Percentiles rank a stretch among this genome's conserved stretches.
Evolutionary conservation across 202 grass and related monocot species (phyloP).

Genomic region (Thinopyrum obtusiflorum): DNA sequence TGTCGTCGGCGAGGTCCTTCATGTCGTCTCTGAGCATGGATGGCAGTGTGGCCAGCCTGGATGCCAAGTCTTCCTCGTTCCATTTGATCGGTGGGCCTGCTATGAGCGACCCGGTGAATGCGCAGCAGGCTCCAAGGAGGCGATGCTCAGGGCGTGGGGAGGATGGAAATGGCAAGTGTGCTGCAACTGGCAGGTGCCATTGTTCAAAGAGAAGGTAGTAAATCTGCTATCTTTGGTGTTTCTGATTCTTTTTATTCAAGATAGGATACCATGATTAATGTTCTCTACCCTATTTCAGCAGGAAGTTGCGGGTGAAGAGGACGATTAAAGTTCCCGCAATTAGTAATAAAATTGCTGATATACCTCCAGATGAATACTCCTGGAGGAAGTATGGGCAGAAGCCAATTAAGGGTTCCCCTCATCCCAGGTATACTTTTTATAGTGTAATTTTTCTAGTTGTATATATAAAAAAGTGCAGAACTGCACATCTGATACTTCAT

Average conservation of each 20-base stretch:
- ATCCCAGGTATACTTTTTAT: slow-evolving; percentile 67
- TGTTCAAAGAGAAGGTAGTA: slow-evolving; percentile 98
- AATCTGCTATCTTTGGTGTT: neutral
- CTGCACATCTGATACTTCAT: neutral
- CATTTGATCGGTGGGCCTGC: slow-evolving; percentile 66
- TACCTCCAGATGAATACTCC: slow-evolving; percentile 90
- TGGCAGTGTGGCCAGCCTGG: slow-evolving; percentile 76
- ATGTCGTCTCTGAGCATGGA: slow-evolving; percentile 92
- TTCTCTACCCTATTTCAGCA: slow-evolving; percentile 19
- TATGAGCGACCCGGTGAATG: slow-evolving; percentile 59
- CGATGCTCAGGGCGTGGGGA: slow-evolving; percentile 63
- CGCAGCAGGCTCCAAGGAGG: slow-evolving; percentile 48
- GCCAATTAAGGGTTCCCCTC: slow-evolving; percentile 95
- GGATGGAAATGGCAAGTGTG: slow-evolving; percentile 80
- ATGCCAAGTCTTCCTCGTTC: slow-evolving; percentile 62
- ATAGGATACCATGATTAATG: neutral
- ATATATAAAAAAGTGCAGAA: neutral
- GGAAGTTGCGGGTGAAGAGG: slow-evolving; percentile 93
- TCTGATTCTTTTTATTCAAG: neutral
- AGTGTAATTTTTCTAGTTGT: neutral
- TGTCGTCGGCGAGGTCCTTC: slow-evolving; percentile 70
- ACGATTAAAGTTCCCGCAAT: slow-evolving; percentile 93
- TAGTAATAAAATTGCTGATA: slow-evolving; percentile 93
- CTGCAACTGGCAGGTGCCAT: slow-evolving; percentile 69
- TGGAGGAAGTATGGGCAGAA: slow-evolving; percentile 99